phyloP scores from a whole-genome alignment of 345 rosid genomes.

The Eucalyptus polybractea region DNA sequence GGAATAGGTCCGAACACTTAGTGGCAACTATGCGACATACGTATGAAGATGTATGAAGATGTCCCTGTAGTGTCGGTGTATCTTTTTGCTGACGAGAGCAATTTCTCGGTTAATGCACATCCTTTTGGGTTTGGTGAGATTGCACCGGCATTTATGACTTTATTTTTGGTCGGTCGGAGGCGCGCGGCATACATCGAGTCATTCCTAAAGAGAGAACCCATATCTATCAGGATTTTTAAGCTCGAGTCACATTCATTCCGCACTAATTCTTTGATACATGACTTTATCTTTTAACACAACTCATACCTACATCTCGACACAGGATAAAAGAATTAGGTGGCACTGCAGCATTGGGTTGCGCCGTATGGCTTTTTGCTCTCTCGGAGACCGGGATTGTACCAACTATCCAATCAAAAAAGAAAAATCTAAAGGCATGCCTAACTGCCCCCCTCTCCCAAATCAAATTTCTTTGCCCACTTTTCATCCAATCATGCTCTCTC shows the following conservation, averaged over 20 bases:
- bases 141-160: neutral
- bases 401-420: neutral
- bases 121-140: neutral
- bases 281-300: neutral
- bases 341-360: fast-evolving
- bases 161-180: neutral
- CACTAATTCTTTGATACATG: fast-evolving
- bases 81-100: no score
- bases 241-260: neutral
- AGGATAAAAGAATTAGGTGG: fast-evolving
- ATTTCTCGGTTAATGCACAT: neutral
- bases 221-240: neutral
- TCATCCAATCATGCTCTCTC: neutral
- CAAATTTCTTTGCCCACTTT: neutral
- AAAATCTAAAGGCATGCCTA: neutral
- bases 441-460: neutral
- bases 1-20: neutral
- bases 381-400: neutral
- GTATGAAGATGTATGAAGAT: neutral
- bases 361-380: neutral
- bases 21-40: neutral
- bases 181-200: no score
- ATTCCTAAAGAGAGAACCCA: neutral
- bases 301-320: neutral
- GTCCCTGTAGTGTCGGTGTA: neutral